Evolutionary conservation across 768 basidiomycete genomes (phyloP).

Genomic region (Tylopilus cervinicoccineus): DNA sequence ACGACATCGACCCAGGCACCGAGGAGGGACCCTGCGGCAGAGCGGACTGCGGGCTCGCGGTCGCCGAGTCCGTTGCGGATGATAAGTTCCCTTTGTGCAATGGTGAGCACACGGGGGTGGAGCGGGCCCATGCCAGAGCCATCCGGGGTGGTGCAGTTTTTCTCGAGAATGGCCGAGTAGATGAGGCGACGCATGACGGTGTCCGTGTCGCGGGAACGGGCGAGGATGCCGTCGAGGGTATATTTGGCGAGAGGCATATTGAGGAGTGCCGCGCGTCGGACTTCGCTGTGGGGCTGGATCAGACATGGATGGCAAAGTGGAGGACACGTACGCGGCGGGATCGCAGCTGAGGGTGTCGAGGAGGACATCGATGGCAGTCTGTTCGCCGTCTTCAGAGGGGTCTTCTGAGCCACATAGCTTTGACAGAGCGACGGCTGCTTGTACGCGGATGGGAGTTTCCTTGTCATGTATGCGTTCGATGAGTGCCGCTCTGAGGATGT

Average conservation of each 20-base stretch:
- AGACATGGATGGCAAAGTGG: neutral
- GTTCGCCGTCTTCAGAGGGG: constrained; percentile 42
- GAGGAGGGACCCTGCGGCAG: constrained; percentile 69
- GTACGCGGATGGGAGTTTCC: constrained; percentile 70
- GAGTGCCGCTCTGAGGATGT: constrained; percentile 53
- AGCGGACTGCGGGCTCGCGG: constrained; percentile 68
- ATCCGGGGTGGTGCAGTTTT: constrained; percentile 31
- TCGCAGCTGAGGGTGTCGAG: constrained; percentile 68
- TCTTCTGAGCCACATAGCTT: constrained; percentile 75
- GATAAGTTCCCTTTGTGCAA: constrained; percentile 72
- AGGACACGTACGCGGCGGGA: constrained; percentile 60
- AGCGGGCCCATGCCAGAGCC: constrained; percentile 46
- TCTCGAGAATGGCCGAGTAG: constrained; percentile 56
- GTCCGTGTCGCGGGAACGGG: constrained; percentile 79
- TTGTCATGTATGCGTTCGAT: constrained; percentile 76
- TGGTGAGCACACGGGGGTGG: constrained; percentile 62
- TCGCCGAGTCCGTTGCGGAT: constrained; percentile 84
- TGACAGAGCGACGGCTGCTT: constrained; percentile 75
- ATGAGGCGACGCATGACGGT: constrained; percentile 67
- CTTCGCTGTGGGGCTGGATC: constrained; percentile 55
- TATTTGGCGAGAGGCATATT: constrained; percentile 57
- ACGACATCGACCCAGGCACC: constrained; percentile 71
- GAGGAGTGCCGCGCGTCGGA: constrained; percentile 73
- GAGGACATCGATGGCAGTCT: constrained; percentile 54
- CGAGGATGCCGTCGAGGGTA: constrained; percentile 65